A percentile compares a stretch with the other conserved stretches of the same genome.
Conservation (phyloP, 805 yeast genomes). For the Jamesozyma spencerorum region DNA sequence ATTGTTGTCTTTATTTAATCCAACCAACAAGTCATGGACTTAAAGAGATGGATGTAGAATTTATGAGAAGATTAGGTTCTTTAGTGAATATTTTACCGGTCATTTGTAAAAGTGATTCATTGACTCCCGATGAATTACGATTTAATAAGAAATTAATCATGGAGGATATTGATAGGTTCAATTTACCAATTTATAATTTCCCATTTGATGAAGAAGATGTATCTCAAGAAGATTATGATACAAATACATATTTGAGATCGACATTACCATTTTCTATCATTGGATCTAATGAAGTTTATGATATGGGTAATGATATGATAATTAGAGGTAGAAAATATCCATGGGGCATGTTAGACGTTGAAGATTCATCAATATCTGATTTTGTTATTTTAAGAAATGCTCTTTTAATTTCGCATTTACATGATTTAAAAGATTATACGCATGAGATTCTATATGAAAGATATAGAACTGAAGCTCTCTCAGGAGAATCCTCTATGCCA, state of each 20-base stretch:
- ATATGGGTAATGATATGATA: conserved; percentile 33
- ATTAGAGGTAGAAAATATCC: conserved; percentile 49
- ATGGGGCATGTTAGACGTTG: conserved; percentile 52
- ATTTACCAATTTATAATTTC: conserved; percentile 66
- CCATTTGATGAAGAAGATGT: conserved; percentile 47
- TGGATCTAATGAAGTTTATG: conserved; percentile 55
- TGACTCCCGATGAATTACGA: conserved; percentile 68
- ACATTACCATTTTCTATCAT: conserved; percentile 60
- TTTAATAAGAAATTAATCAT: conserved; percentile 63
- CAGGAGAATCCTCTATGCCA: conserved; percentile 38
- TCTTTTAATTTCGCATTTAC: conserved; percentile 71
- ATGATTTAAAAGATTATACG: conserved; percentile 81
- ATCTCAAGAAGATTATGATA: conserved; percentile 57
- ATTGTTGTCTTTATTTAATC: conserved; percentile 64
- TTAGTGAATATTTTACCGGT: conserved; percentile 82
- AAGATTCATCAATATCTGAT: conserved; percentile 69
- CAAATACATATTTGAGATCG: conserved; percentile 55
- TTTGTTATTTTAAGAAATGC: conserved; percentile 73
- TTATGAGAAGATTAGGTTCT: conserved; percentile 69
- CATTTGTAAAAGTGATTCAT: conserved; percentile 76
- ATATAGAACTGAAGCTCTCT: conserved; percentile 79
- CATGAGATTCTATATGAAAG: conserved; percentile 81
- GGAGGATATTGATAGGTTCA: conserved; percentile 65
- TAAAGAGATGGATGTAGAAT: conserved; percentile 65
- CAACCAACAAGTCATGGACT: conserved; percentile 81